Conservation (phyloP, 352 stramenopile genomes). For the Achlya hypogyna region DNA sequence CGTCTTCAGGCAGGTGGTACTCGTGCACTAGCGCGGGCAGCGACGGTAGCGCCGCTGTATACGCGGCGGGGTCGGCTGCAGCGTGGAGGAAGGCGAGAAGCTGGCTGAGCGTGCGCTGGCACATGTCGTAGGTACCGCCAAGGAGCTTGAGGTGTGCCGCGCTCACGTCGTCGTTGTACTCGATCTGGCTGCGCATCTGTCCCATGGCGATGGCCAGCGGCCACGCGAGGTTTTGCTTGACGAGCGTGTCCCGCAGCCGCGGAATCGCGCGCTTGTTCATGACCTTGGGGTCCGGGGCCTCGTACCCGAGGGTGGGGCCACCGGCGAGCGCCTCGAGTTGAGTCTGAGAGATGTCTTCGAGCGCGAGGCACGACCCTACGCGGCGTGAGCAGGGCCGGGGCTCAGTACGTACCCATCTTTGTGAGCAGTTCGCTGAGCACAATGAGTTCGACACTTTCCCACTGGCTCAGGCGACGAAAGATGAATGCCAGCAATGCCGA, state of each 20-base stretch:
- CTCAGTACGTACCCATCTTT: conserved; percentile 48
- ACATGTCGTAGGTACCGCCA: conserved; percentile 72
- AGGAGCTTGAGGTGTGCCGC: conserved; percentile 69
- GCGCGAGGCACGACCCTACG: conserved; percentile 58
- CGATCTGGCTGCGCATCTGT: conserved; percentile 77
- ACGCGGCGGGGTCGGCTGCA: conserved; percentile 57
- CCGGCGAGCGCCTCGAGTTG: conserved; percentile 78
- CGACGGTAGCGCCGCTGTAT: conserved; percentile 62
- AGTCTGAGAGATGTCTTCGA: conserved; percentile 77
- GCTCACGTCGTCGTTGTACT: conserved; percentile 54
- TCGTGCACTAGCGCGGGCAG: conserved; percentile 52
- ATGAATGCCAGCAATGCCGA: conserved; percentile 86
- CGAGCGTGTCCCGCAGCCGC: conserved; percentile 66
- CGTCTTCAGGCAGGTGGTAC: conserved; percentile 60
- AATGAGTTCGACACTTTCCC: conserved; percentile 76
- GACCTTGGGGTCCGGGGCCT: conserved; percentile 67
- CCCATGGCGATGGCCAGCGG: conserved; percentile 74
- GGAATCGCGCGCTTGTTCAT: conserved; percentile 78
- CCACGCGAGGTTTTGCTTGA: conserved; percentile 68
- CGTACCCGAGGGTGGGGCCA: conserved; percentile 67
- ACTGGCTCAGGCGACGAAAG: conserved; percentile 77
- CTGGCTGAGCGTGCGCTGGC: conserved; percentile 77
- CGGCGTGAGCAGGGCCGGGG: neutral
- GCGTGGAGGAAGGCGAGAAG: conserved; percentile 77
- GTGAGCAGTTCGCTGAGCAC: conserved; percentile 82